These are phyloP conservation scores for Paraconiothyrium sp. DNA, from an alignment of 2,329 filamentous ascomycete genomes.

Conservation along the genomic window DNA sequence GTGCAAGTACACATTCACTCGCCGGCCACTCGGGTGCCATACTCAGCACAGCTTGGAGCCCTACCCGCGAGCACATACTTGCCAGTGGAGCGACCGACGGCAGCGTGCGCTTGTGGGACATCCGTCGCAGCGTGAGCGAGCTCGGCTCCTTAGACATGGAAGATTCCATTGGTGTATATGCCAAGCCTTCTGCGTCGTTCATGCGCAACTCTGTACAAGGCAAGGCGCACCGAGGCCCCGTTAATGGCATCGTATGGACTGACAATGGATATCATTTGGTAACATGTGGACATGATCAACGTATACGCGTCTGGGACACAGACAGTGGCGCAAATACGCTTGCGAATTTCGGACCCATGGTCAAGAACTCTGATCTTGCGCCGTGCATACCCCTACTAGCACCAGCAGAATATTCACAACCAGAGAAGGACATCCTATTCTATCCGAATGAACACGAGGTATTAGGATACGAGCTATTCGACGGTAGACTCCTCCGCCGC, in stretches of 20 bases:
- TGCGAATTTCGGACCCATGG: constrained; percentile 82
- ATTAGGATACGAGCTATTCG: constrained; percentile 79
- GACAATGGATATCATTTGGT: constrained; percentile 80
- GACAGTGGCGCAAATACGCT: constrained; percentile 84
- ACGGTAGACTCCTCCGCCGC: constrained; percentile 76
- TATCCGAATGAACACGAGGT: constrained; percentile 83
- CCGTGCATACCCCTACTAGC: constrained; percentile 57
- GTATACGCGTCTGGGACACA: constrained; percentile 88
- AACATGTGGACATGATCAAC: constrained; percentile 82
- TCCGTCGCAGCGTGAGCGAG: constrained; percentile 78
- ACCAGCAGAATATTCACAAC: constrained; percentile 67
- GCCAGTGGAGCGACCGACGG: constrained; percentile 88
- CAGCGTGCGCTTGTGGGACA: constrained; percentile 85
- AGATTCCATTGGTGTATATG: constrained; percentile 75
- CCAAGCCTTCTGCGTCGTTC: constrained; percentile 56
- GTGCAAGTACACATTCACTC: constrained; percentile 68
- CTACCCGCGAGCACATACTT: constrained; percentile 78
- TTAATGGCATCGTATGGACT: constrained; percentile 87
- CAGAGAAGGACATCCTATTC: constrained; percentile 73
- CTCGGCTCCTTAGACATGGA: constrained; percentile 85
- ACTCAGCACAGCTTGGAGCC: constrained; percentile 79
- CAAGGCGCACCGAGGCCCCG: constrained; percentile 78
- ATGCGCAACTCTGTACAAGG: constrained; percentile 47
- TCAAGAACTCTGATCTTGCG: constrained; percentile 71
- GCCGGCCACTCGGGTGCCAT: constrained; percentile 63